These are phyloP conservation scores for Adansonia digitata DNA, from an alignment of 345 rosid genomes.

Conservation along the genomic window DNA sequence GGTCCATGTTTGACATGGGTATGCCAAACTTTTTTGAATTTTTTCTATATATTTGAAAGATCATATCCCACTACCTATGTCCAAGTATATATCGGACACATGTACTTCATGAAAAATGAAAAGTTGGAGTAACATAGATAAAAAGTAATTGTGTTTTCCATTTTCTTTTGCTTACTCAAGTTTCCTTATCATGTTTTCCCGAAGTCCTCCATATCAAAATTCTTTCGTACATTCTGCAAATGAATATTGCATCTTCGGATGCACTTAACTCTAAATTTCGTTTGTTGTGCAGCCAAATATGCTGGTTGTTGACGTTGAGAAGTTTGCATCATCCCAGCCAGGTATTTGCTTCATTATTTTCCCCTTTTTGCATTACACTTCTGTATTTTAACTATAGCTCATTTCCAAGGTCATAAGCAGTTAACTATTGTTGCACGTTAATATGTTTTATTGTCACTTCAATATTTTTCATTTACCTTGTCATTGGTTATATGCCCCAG, in stretches of 20 bases:
- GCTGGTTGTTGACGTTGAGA: slow-evolving; percentile 91
- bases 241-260: not conserved
- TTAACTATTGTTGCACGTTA: not conserved
- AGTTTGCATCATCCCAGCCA: slow-evolving; percentile 53
- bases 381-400: not conserved
- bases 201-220: not conserved
- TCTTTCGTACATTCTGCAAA: not conserved
- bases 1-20: too few species aligned
- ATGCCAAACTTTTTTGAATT: too few species aligned
- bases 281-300: slow-evolving; percentile 75
- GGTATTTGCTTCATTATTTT: slow-evolving; percentile 29
- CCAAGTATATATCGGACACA: too few species aligned
- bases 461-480: not conserved
- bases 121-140: too few species aligned
- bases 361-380: not conserved
- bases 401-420: not conserved
- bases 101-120: too few species aligned
- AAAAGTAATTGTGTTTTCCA: not conserved
- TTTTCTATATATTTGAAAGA: too few species aligned
- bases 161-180: slow-evolving; percentile 1
- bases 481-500: slow-evolving; percentile 37
- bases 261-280: slow-evolving; percentile 2
- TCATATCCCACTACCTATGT: too few species aligned
- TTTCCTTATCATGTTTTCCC: not conserved
- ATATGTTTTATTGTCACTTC: not conserved